Evolutionary conservation across 2,329 filamentous ascomycete species (phyloP).

Genomic region (Pyrenophora teres): DNA sequence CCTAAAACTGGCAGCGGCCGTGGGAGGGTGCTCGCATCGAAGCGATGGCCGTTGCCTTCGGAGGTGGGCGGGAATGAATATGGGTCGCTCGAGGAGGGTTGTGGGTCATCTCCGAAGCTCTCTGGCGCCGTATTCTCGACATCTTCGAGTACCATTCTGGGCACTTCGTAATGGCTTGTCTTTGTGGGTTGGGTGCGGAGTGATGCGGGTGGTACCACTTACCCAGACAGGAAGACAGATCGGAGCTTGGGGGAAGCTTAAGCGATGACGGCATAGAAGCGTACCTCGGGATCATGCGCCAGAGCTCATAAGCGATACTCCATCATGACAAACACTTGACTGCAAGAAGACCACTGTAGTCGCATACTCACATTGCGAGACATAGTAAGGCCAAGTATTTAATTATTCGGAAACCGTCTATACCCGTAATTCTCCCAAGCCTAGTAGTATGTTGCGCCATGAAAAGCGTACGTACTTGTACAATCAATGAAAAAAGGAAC

Average conservation of each 20-base stretch:
- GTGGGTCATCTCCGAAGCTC: slow-evolving; percentile 38
- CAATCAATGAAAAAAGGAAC: slow-evolving; percentile 12
- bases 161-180: slow-evolving; percentile 22
- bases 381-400: not conserved
- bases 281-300: slow-evolving; percentile 10
- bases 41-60: slow-evolving; percentile 20
- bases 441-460: slow-evolving; percentile 6
- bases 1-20: slow-evolving; percentile 44
- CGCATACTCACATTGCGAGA: no score
- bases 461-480: slow-evolving; percentile 19
- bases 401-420: slow-evolving; percentile 14
- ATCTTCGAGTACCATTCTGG: slow-evolving; percentile 51
- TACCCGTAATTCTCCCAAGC: slow-evolving; percentile 6
- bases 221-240: not conserved
- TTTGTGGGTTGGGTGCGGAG: slow-evolving; percentile 42
- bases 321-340: not conserved
- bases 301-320: slow-evolving; percentile 9
- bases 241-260: slow-evolving; percentile 23
- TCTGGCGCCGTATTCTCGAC: slow-evolving; percentile 36
- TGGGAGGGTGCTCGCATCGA: slow-evolving; percentile 48
- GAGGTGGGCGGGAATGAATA: slow-evolving; percentile 35
- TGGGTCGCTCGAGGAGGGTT: slow-evolving; percentile 45
- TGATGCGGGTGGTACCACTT: slow-evolving; percentile 5
- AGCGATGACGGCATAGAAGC: slow-evolving; percentile 37
- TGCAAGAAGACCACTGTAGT: no score